Conservation (phyloP, 2,329 filamentous ascomycete species). For the Hypoxylon sp. region DNA sequence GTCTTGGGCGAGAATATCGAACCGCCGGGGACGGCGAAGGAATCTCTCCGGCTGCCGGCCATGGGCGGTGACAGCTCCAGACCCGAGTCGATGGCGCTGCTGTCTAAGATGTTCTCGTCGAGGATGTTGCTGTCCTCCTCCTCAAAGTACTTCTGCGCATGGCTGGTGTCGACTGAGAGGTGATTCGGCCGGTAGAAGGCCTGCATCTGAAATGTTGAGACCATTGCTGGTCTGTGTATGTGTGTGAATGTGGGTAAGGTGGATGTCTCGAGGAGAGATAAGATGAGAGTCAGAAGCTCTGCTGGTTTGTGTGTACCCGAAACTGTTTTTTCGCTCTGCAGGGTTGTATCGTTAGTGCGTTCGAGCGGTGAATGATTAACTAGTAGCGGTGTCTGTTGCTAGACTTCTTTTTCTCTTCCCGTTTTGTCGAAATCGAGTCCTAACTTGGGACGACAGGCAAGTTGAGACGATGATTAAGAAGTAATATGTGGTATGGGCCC, state of each 20-base stretch:
- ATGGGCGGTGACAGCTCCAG: constrained; percentile 73
- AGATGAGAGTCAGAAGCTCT: constrained; percentile 38
- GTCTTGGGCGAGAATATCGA: constrained; percentile 74
- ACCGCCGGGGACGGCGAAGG: constrained; percentile 67
- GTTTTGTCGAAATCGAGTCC: constrained; percentile 33
- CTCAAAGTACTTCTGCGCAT: constrained; percentile 69
- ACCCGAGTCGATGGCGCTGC: constrained; percentile 69
- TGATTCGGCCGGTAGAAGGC: constrained; percentile 63
- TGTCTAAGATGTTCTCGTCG: constrained; percentile 71
- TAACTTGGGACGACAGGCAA: constrained; percentile 33
- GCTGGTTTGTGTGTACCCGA: constrained; percentile 30
- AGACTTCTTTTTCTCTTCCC: constrained; percentile 8
- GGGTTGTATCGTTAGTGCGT: constrained; percentile 44
- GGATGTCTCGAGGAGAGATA: constrained; percentile 32
- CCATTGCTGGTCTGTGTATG: constrained; percentile 57
- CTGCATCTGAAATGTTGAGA: constrained; percentile 64
- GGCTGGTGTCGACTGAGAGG: constrained; percentile 65
- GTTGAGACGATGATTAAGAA: constrained; percentile 44
- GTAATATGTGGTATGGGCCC: constrained; percentile 10
- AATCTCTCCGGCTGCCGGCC: constrained; percentile 72
- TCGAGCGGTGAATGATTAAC: constrained; percentile 42
- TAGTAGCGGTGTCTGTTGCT: constrained; percentile 29
- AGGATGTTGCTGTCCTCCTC: constrained; percentile 70
- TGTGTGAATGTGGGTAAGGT: constrained; percentile 26
- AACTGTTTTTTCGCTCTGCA: constrained; percentile 43